Evolutionary conservation across 2,329 filamentous ascomycete genomes (phyloP), one percentile per base, ranked within the genome.

Genomic region (Aspergillus sp.): DNA sequence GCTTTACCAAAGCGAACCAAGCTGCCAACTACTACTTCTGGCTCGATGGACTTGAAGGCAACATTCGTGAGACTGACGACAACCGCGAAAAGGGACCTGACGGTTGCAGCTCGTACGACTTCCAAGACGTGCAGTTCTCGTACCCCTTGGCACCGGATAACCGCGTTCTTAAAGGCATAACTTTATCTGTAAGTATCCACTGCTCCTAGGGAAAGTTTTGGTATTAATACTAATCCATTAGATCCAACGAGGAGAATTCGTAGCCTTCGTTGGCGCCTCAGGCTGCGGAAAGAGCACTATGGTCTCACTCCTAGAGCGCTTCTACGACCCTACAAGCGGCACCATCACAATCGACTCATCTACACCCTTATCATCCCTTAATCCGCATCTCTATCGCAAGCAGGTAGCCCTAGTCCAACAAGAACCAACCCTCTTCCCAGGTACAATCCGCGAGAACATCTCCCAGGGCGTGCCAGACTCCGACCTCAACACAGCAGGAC

Each of bases 361-460:
- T 3, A 77, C 78, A 51, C 81, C 88, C 63, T 84, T 91, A 40
- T 71, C 77, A 1, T 69, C 79, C 1, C 70, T 91, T 52, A 83
- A 87, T 55, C 79, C 88, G 0, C 80, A 80, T 59, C 75, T 81
- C 17, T 91, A 91, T 69, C 84, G 90, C 41, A 79, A 80, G 56
- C 75, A 84, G 37, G 78, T 92, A 12, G 87, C 88, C 1, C 81
- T 93, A 0, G 90, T 93, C 0, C 85, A 88, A 3, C 90, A 93
- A 71, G 89, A 93, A 69, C 82, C 90, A 8, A 87, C 86, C 0
- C 79, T 93, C 0, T 91, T 90, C 67, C 85, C 87, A 70, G 86
- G 86, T 62, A 85, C 85, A 1, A 80, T 91, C 19, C 81, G 84
- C 17, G 88, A 92, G 59, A 91, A 91, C n/a, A 44, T 37, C 6